These are phyloP conservation scores for Neofusicoccum cordaticola DNA, from an alignment of 2,329 filamentous ascomycete genomes.

Conservation along the genomic window DNA sequence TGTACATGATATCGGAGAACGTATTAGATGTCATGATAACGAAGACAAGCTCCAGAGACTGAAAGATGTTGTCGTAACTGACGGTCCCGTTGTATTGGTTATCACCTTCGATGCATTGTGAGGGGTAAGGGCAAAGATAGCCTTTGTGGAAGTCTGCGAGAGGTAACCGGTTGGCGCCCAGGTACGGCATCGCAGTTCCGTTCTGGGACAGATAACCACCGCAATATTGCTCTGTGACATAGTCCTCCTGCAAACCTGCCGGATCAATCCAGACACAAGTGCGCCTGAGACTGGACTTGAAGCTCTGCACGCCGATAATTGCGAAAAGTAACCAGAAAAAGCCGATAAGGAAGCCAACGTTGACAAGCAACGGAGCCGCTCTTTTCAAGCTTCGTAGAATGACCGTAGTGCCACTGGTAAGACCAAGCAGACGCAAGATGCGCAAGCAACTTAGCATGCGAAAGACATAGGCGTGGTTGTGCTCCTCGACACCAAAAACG, in stretches of 20 bases:
- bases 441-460: conserved; percentile 95
- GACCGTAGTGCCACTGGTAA: conserved; percentile 91
- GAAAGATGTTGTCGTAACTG: conserved; percentile 90
- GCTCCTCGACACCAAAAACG: conserved; percentile 65
- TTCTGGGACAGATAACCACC: conserved; percentile 71
- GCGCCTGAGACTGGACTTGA: conserved; percentile 56
- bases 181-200: conserved; percentile 64
- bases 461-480: conserved; percentile 79
- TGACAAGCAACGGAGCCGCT: conserved; percentile 83
- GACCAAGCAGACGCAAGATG: conserved; percentile 82
- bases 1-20: conserved; percentile 92
- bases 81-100: conserved; percentile 84
- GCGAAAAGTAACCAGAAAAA: conserved; percentile 99
- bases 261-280: conserved; percentile 54
- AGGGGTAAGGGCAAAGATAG: conserved; percentile 80
- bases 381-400: conserved; percentile 95
- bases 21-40: conserved; percentile 99
- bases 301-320: conserved; percentile 94
- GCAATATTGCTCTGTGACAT: conserved; percentile 70
- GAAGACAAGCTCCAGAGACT: conserved; percentile 92
- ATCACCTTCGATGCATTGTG: conserved; percentile 72
- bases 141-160: conserved; percentile 67
- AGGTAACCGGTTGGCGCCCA: conserved; percentile 53
- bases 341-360: conserved; percentile 88
- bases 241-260: conserved; percentile 52